phyloP scores from a whole-genome alignment of 306 rosid species.

The Senna tora region DNA sequence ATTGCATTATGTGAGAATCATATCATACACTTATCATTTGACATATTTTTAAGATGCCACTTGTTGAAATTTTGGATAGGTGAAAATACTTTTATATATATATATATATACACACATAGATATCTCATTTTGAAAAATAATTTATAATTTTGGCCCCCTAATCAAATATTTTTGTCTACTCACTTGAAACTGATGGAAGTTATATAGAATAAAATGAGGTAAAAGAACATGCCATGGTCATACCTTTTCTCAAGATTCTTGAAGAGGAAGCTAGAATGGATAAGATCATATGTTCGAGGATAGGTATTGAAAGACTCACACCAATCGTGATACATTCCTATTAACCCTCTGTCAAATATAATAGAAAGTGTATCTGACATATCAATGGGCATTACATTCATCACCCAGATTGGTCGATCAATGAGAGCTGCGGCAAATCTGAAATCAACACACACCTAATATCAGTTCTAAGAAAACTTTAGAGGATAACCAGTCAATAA shows the following conservation, averaged over 20 bases:
- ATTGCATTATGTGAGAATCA: slow-evolving; percentile 30
- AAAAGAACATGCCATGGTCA: slow-evolving; percentile 11
- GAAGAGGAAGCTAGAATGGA: slow-evolving; percentile 82
- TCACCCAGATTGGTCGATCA: slow-evolving; percentile 84
- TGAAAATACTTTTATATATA: no score
- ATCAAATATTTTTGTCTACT: no score
- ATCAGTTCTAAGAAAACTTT: slow-evolving; percentile 34
- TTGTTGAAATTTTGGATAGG: no score
- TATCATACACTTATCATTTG: no score
- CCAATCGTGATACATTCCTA: slow-evolving; percentile 96
- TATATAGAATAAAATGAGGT: slow-evolving; percentile 11
- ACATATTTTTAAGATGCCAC: no score
- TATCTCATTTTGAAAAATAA: no score
- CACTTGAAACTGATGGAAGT: no score
- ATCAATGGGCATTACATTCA: slow-evolving; percentile 83
- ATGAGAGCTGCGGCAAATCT: slow-evolving; percentile 91
- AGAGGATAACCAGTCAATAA: background rate
- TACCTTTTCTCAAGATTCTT: slow-evolving; percentile 68
- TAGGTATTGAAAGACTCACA: slow-evolving; percentile 89
- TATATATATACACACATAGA: no score
- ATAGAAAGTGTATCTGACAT: slow-evolving; percentile 69
- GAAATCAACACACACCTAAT: slow-evolving; percentile 29
- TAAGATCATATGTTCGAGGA: slow-evolving; percentile 87
- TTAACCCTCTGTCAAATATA: slow-evolving; percentile 78
- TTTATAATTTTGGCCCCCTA: no score